Percentiles rank a stretch among this genome's conserved stretches.
Evolutionary conservation across 257 asterid genomes (phyloP).

Genomic region (Solanum pennellii): DNA sequence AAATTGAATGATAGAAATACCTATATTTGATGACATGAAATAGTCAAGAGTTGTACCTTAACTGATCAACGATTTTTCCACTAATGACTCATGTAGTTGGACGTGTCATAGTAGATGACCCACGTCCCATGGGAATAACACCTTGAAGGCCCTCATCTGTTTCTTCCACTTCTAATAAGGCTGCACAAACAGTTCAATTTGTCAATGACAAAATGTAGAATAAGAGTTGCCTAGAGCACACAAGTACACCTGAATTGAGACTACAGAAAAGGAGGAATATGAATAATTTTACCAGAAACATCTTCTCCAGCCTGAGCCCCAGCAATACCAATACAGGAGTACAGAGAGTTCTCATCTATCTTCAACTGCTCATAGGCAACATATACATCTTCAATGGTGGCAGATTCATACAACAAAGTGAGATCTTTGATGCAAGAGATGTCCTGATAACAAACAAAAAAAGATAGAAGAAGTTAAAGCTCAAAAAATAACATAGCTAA

Average conservation of each 20-base stretch:
- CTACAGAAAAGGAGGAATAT: not conserved
- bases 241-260: not conserved
- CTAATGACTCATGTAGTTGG: conserved; percentile 57
- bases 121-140: conserved; percentile 76
- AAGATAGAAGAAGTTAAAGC: not conserved
- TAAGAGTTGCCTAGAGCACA: not conserved
- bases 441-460: conserved; percentile 41
- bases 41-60: not conserved
- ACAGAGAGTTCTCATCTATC: conserved; percentile 75
- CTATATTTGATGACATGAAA: not conserved
- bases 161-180: conserved; percentile 40
- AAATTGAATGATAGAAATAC: not conserved
- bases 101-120: conserved; percentile 89
- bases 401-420: conserved; percentile 62
- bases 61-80: not conserved
- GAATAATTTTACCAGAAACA: conserved; percentile 34
- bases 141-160: conserved; percentile 43
- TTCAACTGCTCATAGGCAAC: conserved; percentile 77
- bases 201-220: not conserved
- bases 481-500: not conserved
- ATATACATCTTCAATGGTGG: conserved; percentile 72
- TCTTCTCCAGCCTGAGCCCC: conserved; percentile 84
- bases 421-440: conserved; percentile 91
- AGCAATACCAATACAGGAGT: conserved; percentile 89
- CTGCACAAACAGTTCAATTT: conserved; percentile 20